phyloP scores from a whole-genome alignment of 139 green algal species.

The Deuterostichococcus epilithicus region DNA sequence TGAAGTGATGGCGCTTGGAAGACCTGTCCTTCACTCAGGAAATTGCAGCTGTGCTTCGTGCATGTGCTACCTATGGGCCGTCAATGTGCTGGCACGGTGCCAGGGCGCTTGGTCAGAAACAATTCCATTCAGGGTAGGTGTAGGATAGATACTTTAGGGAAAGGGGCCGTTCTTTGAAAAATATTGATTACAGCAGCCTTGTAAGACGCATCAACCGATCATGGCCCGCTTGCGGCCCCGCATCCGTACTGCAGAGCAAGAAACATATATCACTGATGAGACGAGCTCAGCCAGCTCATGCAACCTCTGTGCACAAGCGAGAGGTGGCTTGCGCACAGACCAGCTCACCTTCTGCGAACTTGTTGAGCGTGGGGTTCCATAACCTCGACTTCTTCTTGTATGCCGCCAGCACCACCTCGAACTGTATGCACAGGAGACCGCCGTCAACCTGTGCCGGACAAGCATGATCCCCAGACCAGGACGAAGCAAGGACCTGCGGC shows the following conservation, averaged over 20 bases:
- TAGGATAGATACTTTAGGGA: no score
- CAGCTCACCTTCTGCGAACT: slow-evolving; percentile 61
- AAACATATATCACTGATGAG: not conserved
- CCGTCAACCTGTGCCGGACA: not conserved
- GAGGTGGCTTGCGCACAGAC: not conserved
- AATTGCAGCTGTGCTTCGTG: no score
- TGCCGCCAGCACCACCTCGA: slow-evolving; percentile 57
- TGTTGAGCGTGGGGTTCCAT: slow-evolving; percentile 76
- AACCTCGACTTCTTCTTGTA: slow-evolving; percentile 63
- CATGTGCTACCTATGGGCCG: no score
- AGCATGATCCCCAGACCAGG: not conserved
- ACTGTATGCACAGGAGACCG: slow-evolving; percentile 34
- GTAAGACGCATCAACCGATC: slow-evolving; percentile 74
- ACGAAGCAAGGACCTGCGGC: not conserved
- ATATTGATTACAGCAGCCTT: no score
- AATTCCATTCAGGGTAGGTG: no score
- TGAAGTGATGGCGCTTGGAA: no score
- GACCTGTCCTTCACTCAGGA: no score
- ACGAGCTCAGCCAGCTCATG: not conserved
- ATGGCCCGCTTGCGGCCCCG: slow-evolving; percentile 76
- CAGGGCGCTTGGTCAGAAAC: no score
- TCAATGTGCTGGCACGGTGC: no score
- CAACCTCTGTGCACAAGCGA: not conserved
- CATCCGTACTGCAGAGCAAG: slow-evolving; percentile 54
- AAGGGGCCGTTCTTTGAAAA: no score